These are phyloP conservation scores for Sugiyamaella floridensis DNA, from an alignment of 805 yeast genomes.

Conservation along the genomic window DNA sequence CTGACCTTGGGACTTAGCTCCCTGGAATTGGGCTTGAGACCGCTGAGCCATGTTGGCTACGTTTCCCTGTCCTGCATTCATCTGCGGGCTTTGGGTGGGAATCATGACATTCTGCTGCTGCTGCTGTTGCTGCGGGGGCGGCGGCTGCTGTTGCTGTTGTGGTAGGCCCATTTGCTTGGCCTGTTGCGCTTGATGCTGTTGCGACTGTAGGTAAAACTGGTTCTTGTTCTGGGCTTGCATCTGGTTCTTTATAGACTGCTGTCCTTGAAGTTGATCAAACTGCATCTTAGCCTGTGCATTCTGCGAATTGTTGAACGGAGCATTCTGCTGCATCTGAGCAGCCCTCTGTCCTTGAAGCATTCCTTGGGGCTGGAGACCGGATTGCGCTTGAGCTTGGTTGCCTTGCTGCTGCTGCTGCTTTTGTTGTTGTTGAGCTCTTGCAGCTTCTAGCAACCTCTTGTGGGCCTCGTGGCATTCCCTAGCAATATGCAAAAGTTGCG, in stretches of 20 bases:
- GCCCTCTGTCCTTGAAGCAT: neutral
- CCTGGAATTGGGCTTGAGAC: conserved; percentile 1
- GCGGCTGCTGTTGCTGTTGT: conserved; percentile 20
- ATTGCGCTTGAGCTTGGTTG: conserved; percentile 3
- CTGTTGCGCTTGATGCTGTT: conserved; percentile 13
- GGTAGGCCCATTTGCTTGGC: conserved; percentile 9
- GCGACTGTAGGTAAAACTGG: conserved; percentile 6
- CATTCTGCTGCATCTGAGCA: neutral
- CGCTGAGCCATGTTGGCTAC: conserved; percentile 12
- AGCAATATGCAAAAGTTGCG: conserved; percentile 50
- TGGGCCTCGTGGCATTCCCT: conserved; percentile 53
- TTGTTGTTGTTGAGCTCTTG: conserved; percentile 10
- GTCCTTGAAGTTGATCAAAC: neutral
- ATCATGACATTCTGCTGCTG: conserved; percentile 15
- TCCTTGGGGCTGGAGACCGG: conserved; percentile 1
- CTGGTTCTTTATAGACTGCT: neutral
- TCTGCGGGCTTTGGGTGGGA: neutral
- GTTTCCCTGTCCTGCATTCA: neutral
- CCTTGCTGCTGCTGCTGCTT: conserved; percentile 10
- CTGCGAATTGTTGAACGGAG: neutral
- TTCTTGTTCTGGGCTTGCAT: conserved; percentile 1
- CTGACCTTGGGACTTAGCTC: neutral
- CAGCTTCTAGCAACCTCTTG: conserved; percentile 20
- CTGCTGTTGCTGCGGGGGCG: conserved; percentile 21
- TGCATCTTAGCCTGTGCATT: neutral